Evolutionary conservation across 805 yeast species (phyloP), one percentile per base, ranked within the genome.

Genomic region (Nakazawaea ernobii): DNA sequence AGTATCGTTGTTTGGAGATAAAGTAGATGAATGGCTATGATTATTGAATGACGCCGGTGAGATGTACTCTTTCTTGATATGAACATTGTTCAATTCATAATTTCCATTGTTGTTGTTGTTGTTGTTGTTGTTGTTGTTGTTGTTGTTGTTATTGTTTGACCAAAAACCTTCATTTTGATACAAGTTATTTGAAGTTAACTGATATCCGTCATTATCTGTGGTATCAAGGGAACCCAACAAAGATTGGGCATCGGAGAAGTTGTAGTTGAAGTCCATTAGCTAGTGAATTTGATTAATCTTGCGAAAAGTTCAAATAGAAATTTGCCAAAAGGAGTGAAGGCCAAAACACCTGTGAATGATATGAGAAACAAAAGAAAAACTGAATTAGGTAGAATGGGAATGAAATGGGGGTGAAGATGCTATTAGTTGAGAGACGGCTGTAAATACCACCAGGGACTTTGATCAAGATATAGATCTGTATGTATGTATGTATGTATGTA

Each of bases 211-310:
- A 28, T 30, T n/a, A 32, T 45, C 49, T 24, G 11, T 6, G 17
- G 54, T 52, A 35, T 56, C 55, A 24, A 60, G 44, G 8, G 64
- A 57, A 32, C 47, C 53, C 42, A 61, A 49, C 35, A 61, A 54
- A 6, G 61, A 52, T 43, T 60, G 61, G n/a, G 62, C 55, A 39
- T 61, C 66, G 32, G 56, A 46, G 45, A 57, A 60, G 9, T 54
- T 42, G 45, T 55, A 60, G 17, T 52, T 54, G 37, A 55, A 51
- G 26, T 52, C 57, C 59, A 55, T 56, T 30, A 7, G 24, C n/a
- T n/a, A n/a, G n/a, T n/a, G n/a, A n/a, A n/a, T n/a, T n/a, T n/a
- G n/a, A n/a, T n/a, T n/a, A n/a, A n/a, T n/a, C n/a, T n/a, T n/a
- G n/a, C n/a, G n/a, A n/a, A n/a, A n/a, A n/a, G n/a, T n/a, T n/a